Evolutionary conservation across 2,329 filamentous ascomycete genomes (phyloP).

Genomic region (Aphanocladium album): DNA sequence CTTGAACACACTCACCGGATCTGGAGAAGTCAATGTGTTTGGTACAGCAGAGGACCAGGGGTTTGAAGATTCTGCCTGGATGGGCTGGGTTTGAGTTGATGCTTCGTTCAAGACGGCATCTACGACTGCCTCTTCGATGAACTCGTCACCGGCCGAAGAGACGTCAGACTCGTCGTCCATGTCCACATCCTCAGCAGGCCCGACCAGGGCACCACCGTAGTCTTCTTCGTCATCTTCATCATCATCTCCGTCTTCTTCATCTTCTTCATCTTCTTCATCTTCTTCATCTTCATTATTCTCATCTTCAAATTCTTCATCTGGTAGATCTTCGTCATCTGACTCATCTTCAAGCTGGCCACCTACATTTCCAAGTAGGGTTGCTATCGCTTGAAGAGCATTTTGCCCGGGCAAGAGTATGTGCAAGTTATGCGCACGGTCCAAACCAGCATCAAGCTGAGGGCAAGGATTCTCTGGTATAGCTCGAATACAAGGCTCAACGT

Average conservation of each 20-base stretch:
- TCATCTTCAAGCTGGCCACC: background rate
- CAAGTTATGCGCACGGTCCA: background rate
- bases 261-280: slow-evolving; percentile 15
- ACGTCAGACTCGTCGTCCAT: background rate
- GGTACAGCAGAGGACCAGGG: background rate
- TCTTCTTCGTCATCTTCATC: background rate
- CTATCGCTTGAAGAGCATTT: slow-evolving; percentile 4
- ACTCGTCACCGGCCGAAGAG: background rate
- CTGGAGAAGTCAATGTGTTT: background rate
- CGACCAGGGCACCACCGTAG: background rate
- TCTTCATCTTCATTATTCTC: background rate
- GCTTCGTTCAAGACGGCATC: slow-evolving; percentile 3
- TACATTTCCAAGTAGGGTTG: background rate
- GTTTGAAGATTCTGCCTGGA: too few species aligned
- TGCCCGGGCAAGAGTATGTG: background rate
- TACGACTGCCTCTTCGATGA: background rate
- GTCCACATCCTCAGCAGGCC: background rate
- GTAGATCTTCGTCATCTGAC: background rate
- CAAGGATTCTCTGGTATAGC: slow-evolving; percentile 26
- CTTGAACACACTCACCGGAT: background rate
- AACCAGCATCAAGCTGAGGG: background rate
- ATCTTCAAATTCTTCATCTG: background rate
- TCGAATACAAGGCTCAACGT: slow-evolving; percentile 22
- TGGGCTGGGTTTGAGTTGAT: background rate
- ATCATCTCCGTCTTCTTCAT: slow-evolving; percentile 11